phyloP scores from a whole-genome alignment of 306 rosid genomes.

The Pyrus bretschneideri region DNA sequence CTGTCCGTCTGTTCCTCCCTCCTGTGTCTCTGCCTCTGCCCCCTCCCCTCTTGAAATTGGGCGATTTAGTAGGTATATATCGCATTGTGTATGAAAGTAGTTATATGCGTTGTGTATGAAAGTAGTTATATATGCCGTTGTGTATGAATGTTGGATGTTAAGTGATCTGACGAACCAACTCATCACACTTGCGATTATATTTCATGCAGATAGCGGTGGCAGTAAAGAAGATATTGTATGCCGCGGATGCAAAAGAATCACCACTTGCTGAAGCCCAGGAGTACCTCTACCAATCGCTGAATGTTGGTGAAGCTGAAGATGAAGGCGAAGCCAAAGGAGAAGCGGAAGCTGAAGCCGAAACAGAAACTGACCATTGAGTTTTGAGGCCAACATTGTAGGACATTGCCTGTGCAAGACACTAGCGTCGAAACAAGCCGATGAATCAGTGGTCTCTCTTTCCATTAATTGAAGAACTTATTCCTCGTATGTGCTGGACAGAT shows the following conservation, averaged over 20 bases:
- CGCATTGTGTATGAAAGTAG: too few relatives aligned
- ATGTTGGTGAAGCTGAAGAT: conserved; percentile 21
- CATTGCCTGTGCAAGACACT: conserved; percentile 6
- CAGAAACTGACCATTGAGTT: conserved; percentile 26
- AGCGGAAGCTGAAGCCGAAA: neutral
- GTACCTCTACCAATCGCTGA: conserved; percentile 34
- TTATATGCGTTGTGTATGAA: too few relatives aligned
- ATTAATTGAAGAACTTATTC: neutral
- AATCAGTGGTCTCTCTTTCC: neutral
- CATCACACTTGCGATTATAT: neutral
- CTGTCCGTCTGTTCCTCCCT: neutral
- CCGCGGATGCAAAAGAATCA: conserved; percentile 81
- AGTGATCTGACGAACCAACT: neutral
- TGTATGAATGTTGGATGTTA: neutral
- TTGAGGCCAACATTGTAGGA: neutral
- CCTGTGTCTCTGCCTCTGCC: neutral
- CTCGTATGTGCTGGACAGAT: neutral
- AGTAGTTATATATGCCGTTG: neutral
- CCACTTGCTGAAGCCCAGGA: conserved; percentile 87
- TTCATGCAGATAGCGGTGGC: conserved; percentile 70
- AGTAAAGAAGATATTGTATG: conserved; percentile 81
- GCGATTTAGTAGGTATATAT: neutral
- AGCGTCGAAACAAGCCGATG: neutral
- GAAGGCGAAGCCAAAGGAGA: conserved; percentile 25
- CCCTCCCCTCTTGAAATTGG: neutral